Evolutionary conservation across 495 filamentous ascomycete species (phyloP).

Genomic region (Penicillium manginii): DNA sequence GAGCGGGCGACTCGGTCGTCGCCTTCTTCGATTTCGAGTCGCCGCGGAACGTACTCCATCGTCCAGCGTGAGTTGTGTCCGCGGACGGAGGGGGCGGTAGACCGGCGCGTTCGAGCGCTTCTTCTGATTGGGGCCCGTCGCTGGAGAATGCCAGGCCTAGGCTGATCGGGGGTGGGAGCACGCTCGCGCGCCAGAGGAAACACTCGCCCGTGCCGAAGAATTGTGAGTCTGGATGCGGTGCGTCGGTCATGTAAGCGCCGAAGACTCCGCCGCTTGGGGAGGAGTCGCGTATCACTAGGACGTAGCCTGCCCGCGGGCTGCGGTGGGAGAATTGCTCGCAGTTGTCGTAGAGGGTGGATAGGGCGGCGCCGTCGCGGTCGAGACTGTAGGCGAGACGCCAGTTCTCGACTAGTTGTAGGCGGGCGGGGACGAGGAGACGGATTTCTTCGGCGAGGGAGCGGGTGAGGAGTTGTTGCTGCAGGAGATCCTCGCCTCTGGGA

Average conservation of each 20-base stretch:
- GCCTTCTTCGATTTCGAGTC: conserved; percentile 30
- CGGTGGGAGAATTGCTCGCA: conserved; percentile 60
- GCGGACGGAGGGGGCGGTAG: conserved; percentile 74
- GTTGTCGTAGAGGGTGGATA: conserved; percentile 84
- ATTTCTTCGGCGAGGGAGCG: conserved; percentile 89
- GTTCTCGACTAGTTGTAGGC: conserved; percentile 82
- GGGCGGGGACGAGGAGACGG: conserved; percentile 80
- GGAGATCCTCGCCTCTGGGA: conserved; percentile 33
- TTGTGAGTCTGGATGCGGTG: conserved; percentile 74
- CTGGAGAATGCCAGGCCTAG: conserved; percentile 51
- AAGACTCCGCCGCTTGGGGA: conserved; percentile 67
- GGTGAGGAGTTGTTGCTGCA: conserved; percentile 61
- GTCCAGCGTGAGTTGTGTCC: conserved; percentile 70
- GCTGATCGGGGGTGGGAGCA: conserved; percentile 50
- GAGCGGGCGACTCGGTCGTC: conserved; percentile 22
- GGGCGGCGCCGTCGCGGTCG: conserved; percentile 88
- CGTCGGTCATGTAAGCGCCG: conserved; percentile 91
- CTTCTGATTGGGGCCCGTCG: conserved; percentile 37
- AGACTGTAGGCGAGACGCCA: conserved; percentile 89
- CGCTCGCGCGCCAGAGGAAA: conserved; percentile 90
- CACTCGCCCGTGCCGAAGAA: conserved; percentile 98
- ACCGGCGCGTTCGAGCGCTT: conserved; percentile 43
- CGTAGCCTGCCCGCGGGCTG: conserved; percentile 78
- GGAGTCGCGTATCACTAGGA: conserved; percentile 80
- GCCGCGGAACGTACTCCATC: conserved; percentile 67